Conservation (phyloP, 2,329 filamentous ascomycete species). For the Ampelomyces quisqualis region DNA sequence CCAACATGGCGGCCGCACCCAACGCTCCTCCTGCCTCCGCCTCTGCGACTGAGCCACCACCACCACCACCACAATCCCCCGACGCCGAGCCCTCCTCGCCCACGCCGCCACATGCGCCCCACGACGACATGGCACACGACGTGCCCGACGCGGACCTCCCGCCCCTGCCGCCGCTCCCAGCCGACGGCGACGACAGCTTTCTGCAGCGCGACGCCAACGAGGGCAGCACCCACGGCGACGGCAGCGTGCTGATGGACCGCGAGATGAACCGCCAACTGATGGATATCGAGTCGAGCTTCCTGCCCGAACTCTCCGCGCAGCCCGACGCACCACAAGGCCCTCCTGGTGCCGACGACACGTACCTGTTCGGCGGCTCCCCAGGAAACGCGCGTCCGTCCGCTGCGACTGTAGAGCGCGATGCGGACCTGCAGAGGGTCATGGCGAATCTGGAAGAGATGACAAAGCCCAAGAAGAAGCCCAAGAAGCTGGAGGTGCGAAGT, state of each 20-base stretch:
- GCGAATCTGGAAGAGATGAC: conserved; percentile 17
- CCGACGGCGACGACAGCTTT: conserved; percentile 45
- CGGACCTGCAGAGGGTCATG: conserved; percentile 17
- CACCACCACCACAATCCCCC: conserved; percentile 24
- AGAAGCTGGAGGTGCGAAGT: conserved; percentile 22
- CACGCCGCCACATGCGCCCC: conserved; percentile 11
- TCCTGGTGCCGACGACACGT: conserved; percentile 50
- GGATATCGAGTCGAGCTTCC: conserved; percentile 65
- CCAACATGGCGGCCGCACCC: conserved; percentile 26
- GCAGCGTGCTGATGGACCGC: conserved; percentile 53
- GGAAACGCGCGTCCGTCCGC: conserved; percentile 29
- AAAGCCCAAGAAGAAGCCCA: conserved; percentile 26
- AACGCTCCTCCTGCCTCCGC: conserved; percentile 23
- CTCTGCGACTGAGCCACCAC: conserved; percentile 26
- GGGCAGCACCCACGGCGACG: conserved; percentile 39
- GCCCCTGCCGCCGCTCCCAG: conserved; percentile 45
- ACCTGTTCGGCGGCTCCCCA: conserved; percentile 46
- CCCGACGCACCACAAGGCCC: conserved; percentile 24
- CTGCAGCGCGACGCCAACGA: conserved; percentile 35
- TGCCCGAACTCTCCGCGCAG: conserved; percentile 54
- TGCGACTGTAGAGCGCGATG: conserved; percentile 9
- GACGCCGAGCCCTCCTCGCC: conserved; percentile 20
- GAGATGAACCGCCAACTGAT: conserved; percentile 61
- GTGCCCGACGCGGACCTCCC: conserved; percentile 44
- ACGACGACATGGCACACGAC: conserved; percentile 29